Evolutionary conservation across 306 rosid species (phyloP).

Genomic region (Quercus agrifolia): DNA sequence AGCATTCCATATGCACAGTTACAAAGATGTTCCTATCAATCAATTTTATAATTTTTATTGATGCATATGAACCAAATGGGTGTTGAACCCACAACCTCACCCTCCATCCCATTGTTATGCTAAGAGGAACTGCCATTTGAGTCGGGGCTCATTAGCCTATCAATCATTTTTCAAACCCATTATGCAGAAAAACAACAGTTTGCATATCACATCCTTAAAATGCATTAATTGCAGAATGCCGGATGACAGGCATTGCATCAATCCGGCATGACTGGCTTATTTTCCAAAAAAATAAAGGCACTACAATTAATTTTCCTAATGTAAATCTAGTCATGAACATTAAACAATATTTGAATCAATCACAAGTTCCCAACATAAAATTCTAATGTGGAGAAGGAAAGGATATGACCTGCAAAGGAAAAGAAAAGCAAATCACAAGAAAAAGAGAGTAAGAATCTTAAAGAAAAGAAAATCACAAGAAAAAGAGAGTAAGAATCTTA

Average conservation of each 20-base stretch:
- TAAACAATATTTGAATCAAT: constrained; percentile 12
- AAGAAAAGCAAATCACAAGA: constrained; percentile 17
- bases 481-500: background rate
- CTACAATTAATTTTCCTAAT: constrained; percentile 1
- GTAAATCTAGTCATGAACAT: constrained; percentile 4
- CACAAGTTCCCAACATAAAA: constrained; percentile 17
- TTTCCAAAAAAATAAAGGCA: constrained; percentile 13
- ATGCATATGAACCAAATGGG: no score
- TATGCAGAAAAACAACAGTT: background rate
- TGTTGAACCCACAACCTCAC: no score
- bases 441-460: background rate
- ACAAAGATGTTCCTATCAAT: background rate
- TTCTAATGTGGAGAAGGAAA: constrained; percentile 27
- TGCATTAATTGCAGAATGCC: background rate
- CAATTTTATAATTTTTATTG: no score
- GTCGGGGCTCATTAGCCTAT: no score
- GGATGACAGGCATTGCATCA: background rate
- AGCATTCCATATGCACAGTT: constrained; percentile 6
- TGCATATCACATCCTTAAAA: background rate
- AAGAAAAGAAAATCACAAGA: constrained; percentile 14
- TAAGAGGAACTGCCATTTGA: no score
- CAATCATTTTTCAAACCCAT: background rate
- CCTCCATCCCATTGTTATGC: no score
- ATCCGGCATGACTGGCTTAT: background rate
- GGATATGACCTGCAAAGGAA: constrained; percentile 90